Percentiles rank a stretch among this genome's conserved stretches.
Conservation (phyloP, 2,329 filamentous ascomycete genomes). For the Bipolaris oryzae region DNA sequence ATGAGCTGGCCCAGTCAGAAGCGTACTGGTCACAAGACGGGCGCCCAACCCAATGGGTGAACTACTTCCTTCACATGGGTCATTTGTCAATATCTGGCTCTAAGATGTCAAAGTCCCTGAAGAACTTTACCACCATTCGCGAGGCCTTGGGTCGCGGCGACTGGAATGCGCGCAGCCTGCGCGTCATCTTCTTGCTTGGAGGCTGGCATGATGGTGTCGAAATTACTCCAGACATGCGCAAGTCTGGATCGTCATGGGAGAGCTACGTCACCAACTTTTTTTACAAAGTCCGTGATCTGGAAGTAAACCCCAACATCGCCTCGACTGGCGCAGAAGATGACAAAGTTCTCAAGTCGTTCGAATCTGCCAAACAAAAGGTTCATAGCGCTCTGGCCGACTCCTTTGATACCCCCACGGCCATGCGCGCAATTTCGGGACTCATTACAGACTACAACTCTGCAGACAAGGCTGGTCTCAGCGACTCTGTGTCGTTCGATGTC, state of each 20-base stretch:
- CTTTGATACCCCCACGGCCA: slow-evolving; percentile 81
- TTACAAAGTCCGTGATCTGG: slow-evolving; percentile 61
- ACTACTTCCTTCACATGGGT: slow-evolving; percentile 95
- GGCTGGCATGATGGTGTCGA: slow-evolving; percentile 91
- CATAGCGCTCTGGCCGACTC: slow-evolving; percentile 76
- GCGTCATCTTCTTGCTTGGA: slow-evolving; percentile 86
- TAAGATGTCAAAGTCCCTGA: slow-evolving; percentile 95
- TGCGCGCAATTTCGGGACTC: slow-evolving; percentile 78
- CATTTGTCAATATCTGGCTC: slow-evolving; percentile 86
- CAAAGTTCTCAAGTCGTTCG: slow-evolving; percentile 57
- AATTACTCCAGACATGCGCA: slow-evolving; percentile 82
- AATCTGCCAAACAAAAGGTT: slow-evolving; percentile 62
- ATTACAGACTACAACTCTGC: slow-evolving; percentile 76
- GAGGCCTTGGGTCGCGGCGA: slow-evolving; percentile 72
- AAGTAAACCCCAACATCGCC: slow-evolving; percentile 43
- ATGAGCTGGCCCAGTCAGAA: slow-evolving; percentile 88
- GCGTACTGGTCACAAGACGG: slow-evolving; percentile 69
- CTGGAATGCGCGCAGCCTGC: slow-evolving; percentile 79
- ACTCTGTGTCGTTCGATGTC: slow-evolving; percentile 58
- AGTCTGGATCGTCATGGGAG: slow-evolving; percentile 78
- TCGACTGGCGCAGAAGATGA: slow-evolving; percentile 44
- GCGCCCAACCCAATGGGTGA: slow-evolving; percentile 74
- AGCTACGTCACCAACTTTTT: slow-evolving; percentile 76
- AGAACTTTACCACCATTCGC: slow-evolving; percentile 94
- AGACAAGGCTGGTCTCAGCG: slow-evolving; percentile 49